Evolutionary conservation across 225 moss, liverwort and hornwort species (phyloP).

Genomic region (Pseudoscleropodium purum): DNA sequence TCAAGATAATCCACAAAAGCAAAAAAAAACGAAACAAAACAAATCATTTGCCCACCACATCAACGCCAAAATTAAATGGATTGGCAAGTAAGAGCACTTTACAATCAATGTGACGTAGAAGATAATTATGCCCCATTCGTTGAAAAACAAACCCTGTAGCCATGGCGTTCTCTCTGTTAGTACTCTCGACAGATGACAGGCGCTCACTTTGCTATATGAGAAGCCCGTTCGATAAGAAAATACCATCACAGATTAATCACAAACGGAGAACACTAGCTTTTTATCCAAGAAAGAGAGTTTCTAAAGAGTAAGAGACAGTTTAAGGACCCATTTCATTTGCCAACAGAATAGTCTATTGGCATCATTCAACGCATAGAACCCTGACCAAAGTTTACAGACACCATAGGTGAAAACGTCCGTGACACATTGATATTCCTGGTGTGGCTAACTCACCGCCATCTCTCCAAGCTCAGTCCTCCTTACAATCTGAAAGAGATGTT

Average conservation of each 20-base stretch:
- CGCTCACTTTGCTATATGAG: background rate
- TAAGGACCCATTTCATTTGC: background rate
- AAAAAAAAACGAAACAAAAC: background rate
- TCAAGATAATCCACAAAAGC: background rate
- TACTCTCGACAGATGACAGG: background rate
- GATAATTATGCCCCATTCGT: slow-evolving; percentile 60
- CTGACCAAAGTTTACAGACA: background rate
- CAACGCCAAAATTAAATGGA: background rate
- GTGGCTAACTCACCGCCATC: slow-evolving; percentile 68
- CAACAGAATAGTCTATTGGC: background rate
- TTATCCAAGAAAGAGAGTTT: background rate
- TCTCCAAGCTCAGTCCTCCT: slow-evolving; percentile 88
- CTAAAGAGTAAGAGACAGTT: background rate
- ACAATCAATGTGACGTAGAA: slow-evolving; percentile 83
- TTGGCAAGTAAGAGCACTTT: slow-evolving; percentile 16
- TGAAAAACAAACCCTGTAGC: slow-evolving; percentile 73
- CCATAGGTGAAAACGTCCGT: background rate
- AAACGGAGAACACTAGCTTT: background rate
- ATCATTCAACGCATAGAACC: background rate
- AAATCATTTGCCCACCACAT: background rate
- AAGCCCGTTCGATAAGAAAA: background rate
- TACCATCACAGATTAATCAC: background rate
- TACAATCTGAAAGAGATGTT: slow-evolving; percentile 57
- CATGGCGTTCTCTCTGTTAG: slow-evolving; percentile 1
- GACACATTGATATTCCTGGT: background rate